Evolutionary conservation across 225 moss, liverwort and hornwort genomes (phyloP), one percentile per base, ranked within the genome.

Genomic region (Ulota crispa): DNA sequence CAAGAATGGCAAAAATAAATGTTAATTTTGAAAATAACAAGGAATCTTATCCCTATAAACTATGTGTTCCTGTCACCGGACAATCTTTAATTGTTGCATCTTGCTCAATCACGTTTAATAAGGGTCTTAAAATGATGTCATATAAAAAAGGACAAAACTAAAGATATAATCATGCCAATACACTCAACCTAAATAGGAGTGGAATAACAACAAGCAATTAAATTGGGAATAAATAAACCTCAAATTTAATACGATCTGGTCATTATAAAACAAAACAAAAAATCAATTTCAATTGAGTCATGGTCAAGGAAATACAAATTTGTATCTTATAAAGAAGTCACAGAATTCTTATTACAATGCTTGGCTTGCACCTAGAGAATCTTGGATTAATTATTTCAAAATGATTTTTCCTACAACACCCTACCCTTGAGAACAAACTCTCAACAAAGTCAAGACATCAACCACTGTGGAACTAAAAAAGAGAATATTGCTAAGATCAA

Each of bases 291-390:
- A 72, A 64, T 42, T 41, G 18, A 37, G 52, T 11, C 4, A 47
- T 26, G 65, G 55, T 24, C 67, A 60, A 73, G 68, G 60, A 45
- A 84, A 61, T 39, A 50, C 39, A 68, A 52, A 74, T 68, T 68
- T 74, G 26, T 74, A 68, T 52, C 20, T 67, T 59, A 78, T 72
- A 45, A 65, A 83, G 71, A 71, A 31, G 78, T 78, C 70, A 61
- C 34, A 79, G 26, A 68, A 18, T 45, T 1, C 57, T 31, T 55
- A 14, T 64, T 83, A 61, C 78, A 84, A 19, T 61, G 60, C 68
- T 68, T 74, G 59, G 59, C 56, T 79, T 60, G 66, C 54, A 72
- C 42, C 72, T 34, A 64, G 13, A 73, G 62, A 16, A 66, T 63
- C 74, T 69, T 11, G 36, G 37, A 68, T 41, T 69, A 26, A 70